These are phyloP conservation scores for Batkoa obscura DNA, from an alignment of 371 early-diverging fungal genomes.

Conservation along the genomic window DNA sequence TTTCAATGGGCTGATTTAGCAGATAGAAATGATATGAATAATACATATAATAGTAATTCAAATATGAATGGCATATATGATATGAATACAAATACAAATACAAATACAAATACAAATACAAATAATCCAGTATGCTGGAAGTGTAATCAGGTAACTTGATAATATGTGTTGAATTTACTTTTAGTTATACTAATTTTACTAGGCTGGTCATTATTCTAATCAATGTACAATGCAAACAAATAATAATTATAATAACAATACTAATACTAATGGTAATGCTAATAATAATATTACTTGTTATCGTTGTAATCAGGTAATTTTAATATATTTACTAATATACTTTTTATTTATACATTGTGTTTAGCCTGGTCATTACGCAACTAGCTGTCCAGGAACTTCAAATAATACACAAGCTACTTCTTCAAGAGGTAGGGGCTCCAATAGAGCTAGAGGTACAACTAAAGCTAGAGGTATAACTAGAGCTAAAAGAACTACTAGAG, in stretches of 20 bases:
- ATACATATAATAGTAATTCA: not conserved
- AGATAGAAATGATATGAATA: not conserved
- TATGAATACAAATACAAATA: not conserved
- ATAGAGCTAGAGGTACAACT: not conserved
- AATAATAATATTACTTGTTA: not conserved
- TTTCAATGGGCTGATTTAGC: not conserved
- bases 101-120: not conserved
- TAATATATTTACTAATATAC: not conserved
- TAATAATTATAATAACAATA: not conserved
- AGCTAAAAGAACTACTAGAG: not conserved
- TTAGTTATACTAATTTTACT: too few relatives aligned
- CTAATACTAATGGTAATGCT: not conserved
- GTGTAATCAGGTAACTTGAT: not conserved
- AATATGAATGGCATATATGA: not conserved
- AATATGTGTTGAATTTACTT: too few relatives aligned
- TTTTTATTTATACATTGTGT: not conserved
- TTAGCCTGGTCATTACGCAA: conserved; percentile 3
- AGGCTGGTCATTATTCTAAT: not conserved
- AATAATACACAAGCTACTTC: not conserved
- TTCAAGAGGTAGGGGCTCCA: not conserved
- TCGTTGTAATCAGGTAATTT: not conserved
- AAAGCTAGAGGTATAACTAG: not conserved
- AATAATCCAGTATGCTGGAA: not conserved
- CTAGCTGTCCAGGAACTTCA: not conserved
- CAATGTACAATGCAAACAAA: not conserved